Conservation (phyloP, 2,329 filamentous ascomycete genomes). For the Plectosphaerella sp. region DNA sequence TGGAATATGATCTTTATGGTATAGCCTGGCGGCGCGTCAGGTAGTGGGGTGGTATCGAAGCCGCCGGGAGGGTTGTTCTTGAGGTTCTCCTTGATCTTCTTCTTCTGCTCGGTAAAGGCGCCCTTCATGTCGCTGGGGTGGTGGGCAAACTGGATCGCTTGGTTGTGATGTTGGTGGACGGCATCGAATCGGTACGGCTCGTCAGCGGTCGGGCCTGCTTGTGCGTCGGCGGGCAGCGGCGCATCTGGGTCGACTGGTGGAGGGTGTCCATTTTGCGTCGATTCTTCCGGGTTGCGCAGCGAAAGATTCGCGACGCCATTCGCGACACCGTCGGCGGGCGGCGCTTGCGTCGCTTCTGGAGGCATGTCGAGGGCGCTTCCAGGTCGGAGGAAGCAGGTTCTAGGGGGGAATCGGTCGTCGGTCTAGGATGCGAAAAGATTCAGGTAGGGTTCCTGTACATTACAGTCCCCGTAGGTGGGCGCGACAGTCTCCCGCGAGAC, state of each 20-base stretch:
- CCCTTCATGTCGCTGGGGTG: constrained; percentile 22
- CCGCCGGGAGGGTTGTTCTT: constrained; percentile 63
- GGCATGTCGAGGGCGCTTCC: no score
- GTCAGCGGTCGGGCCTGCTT: neutral
- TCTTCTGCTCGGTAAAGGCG: constrained; percentile 28
- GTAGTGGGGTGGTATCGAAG: constrained; percentile 75
- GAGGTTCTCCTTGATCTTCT: constrained; percentile 31
- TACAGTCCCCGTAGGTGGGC: no score
- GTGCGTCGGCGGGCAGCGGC: neutral
- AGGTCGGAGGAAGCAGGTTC: no score
- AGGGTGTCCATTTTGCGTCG: no score
- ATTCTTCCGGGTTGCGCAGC: no score
- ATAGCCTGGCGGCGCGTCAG: constrained; percentile 70
- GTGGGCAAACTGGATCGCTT: constrained; percentile 7
- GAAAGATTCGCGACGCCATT: no score
- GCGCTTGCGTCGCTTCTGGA: no score
- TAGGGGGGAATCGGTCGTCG: no score
- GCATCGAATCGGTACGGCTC: constrained; percentile 1
- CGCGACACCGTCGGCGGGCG: no score
- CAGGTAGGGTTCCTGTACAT: no score
- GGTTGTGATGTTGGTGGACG: constrained; percentile 9
- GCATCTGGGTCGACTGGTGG: neutral
- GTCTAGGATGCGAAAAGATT: no score
- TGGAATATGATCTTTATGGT: constrained; percentile 84
- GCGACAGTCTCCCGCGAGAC: no score